A percentile compares a stretch with the other conserved stretches of the same genome.
These are phyloP conservation scores for Claviceps spartinae DNA, from an alignment of 2,329 filamentous ascomycete genomes.

Conservation along the genomic window DNA sequence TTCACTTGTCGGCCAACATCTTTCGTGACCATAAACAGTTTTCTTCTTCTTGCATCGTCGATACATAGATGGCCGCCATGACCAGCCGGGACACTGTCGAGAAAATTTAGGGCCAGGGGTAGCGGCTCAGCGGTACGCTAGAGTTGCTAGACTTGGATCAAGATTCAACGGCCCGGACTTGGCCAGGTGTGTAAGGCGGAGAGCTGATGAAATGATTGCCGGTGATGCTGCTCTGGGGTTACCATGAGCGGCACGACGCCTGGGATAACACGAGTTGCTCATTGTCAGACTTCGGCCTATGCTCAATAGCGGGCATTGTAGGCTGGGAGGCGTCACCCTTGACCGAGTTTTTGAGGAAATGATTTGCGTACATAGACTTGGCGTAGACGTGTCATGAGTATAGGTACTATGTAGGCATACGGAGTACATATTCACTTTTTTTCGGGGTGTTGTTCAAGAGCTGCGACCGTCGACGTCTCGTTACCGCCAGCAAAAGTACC, in stretches of 20 bases:
- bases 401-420: too few species aligned
- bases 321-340: too few species aligned
- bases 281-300: too few species aligned
- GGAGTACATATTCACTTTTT: too few species aligned
- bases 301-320: too few species aligned
- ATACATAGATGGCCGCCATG: background rate
- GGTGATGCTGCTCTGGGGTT: background rate
- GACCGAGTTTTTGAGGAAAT: too few species aligned
- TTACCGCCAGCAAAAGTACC: too few species aligned
- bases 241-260: background rate
- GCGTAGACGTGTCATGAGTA: too few species aligned
- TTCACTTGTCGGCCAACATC: background rate
- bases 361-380: too few species aligned
- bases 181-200: background rate
- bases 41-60: background rate
- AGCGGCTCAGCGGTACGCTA: background rate
- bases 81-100: background rate
- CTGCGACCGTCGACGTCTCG: too few species aligned
- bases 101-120: background rate
- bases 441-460: too few species aligned
- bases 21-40: background rate
- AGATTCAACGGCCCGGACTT: background rate
- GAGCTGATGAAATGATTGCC: background rate
- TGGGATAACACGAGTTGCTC: background rate
- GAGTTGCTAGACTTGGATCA: background rate